Evolutionary conservation across 2,329 filamentous ascomycete species (phyloP).

Genomic region (Sphaceloma murrayae): DNA sequence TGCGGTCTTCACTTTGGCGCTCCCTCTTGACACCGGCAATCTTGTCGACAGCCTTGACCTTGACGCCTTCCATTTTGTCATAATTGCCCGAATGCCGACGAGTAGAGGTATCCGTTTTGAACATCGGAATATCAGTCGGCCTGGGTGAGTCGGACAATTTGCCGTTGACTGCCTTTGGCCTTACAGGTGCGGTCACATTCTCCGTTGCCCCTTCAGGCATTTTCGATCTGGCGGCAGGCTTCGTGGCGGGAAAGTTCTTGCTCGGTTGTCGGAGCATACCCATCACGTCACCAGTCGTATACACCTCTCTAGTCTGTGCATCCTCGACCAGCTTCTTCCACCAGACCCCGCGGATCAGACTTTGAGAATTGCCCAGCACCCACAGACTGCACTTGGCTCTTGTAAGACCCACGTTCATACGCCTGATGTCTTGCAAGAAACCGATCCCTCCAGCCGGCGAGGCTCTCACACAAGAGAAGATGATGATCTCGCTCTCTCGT

Average conservation of each 20-base stretch:
- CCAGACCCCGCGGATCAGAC: constrained; percentile 77
- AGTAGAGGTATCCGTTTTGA: background rate
- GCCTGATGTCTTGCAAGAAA: constrained; percentile 94
- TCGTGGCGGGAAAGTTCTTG: constrained; percentile 29
- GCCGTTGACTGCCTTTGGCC: too few species aligned
- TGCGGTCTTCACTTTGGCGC: background rate
- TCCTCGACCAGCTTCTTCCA: constrained; percentile 83
- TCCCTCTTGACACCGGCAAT: constrained; percentile 4
- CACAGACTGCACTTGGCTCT: constrained; percentile 93
- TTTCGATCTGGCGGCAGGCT: constrained; percentile 22
- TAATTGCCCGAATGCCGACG: background rate
- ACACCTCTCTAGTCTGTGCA: constrained; percentile 62
- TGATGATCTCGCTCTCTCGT: constrained; percentile 93
- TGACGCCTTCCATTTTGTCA: background rate
- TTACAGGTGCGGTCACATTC: background rate
- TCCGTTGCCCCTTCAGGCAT: background rate
- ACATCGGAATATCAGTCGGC: background rate
- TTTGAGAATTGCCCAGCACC: constrained; percentile 87
- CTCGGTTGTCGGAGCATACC: constrained; percentile 47
- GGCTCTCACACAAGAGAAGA: constrained; percentile 95
- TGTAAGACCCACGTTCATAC: constrained; percentile 98
- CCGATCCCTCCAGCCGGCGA: constrained; percentile 89
- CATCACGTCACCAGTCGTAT: constrained; percentile 59
- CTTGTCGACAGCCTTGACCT: constrained; percentile 7
- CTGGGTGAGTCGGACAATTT: background rate